Evolutionary conservation across 2,329 filamentous ascomycete species (phyloP), one percentile per base, ranked within the genome.

Genomic region (Amesomyces nigricolor): DNA sequence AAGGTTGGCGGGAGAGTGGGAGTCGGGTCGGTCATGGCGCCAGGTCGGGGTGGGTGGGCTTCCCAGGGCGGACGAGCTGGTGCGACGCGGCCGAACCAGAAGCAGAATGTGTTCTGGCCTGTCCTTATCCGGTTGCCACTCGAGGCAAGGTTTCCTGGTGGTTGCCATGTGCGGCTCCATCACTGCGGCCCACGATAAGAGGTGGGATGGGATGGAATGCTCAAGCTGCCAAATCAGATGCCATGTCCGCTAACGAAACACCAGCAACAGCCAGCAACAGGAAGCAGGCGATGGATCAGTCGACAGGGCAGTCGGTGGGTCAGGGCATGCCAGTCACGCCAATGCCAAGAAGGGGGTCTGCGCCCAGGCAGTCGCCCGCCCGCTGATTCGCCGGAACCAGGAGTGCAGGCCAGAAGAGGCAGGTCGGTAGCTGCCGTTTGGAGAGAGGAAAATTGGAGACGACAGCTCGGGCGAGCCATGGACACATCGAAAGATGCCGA

Each of bases 361-460:
- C 53, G 17, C 7, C 44, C 38, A 32, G 14, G 17, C 44, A 45
- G 19, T 26, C 40, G 30, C 40, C 49, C 47, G 37, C 22, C 5
- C 47, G 38, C 40, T 59, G 62, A 65, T 65, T 65, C 58, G 61
- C 57, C 58, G 59, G 60, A 58, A 43, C 40, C 7, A 54, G 35
- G 45, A 35, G 10, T 17, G 11, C 47, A 51, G 35, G 47, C 61
- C 61, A 39, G 53, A 63, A 61, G 61, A 64, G 63, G 63, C 62
- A 65, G 63, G 63, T 65, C 62, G 58, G 47, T 58, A 45, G 47
- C 53, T 26, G 32, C 44, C 47, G 47, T 56, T 53, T 40, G 53
- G 49, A 49, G 45, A 53, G 40, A 19, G n/a, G 47, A 53, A 49
- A 46, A 49, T 22, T 39, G 30, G 54, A 38, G 44, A 40, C 48